Evolutionary conservation across 2,329 filamentous ascomycete species (phyloP), one percentile per base, ranked within the genome.

Genomic region (Trichoderma gracile): DNA sequence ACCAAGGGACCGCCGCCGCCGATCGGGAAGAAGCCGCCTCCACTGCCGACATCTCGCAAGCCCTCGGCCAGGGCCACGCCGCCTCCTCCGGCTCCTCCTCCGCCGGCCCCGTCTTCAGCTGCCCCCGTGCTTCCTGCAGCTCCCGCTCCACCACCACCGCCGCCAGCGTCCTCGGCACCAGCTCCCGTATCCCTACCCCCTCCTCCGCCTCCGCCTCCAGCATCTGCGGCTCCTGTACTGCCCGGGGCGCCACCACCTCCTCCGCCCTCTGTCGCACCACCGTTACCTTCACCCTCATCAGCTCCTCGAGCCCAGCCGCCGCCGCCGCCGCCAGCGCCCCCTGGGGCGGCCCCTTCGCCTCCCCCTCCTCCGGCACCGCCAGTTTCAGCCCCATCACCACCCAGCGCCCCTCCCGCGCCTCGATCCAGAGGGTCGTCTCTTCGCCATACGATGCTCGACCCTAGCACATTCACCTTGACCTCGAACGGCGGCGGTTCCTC

Each of bases 11-110:
- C 92, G 42, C 92, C 92, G 33, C 91, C 91, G 14, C 89, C 89
- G 6, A 83, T 91, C 70, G 90, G 89, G 66, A 93, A 92, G 81
- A 93, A 93, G 72, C 86, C 85, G 42, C 86, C 87, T 27, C 85
- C 86, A 47, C 82, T 84, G 57, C 87, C 86, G 60, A 82, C 80
- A 65, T 85, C 82, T 63, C 80, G 86, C 68, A 87, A 88, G 71
- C 84, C 85, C 14, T 85, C 82, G 2, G 70, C 73, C 49, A 74
- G 69, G 23, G 72, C 74, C 12, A 70, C 73, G 40, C 69, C 74
- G 42, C 69, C 63, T 67, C 60, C 64, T 67, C 60, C 64, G 67
- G 75, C 68, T 64, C 77, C 71, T 54, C 76, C 75, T 63, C 77
- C 74, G 3, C 75, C 78, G 5, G 75, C 78, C 9, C 77, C 81